These are phyloP conservation scores for Geotrichum fermentans DNA, from an alignment of 1,139 yeast species.

Conservation along the genomic window DNA sequence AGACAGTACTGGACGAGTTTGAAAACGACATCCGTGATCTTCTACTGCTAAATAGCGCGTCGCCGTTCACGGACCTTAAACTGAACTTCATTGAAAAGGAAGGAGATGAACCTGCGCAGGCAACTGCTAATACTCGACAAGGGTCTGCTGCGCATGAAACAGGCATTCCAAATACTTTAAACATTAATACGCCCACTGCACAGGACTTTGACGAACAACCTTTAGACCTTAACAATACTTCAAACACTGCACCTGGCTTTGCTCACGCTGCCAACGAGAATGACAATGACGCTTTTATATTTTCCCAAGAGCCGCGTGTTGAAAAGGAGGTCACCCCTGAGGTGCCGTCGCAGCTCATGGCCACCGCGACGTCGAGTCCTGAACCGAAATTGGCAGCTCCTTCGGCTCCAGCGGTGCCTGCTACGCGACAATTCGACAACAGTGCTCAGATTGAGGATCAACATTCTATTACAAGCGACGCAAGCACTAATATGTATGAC, in stretches of 20 bases:
- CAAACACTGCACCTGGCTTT: neutral
- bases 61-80: slow-evolving; percentile 12
- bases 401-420: slow-evolving; percentile 2
- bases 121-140: neutral
- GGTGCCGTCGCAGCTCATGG: neutral
- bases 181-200: neutral
- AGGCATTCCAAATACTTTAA: neutral
- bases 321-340: neutral
- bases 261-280: neutral
- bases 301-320: neutral
- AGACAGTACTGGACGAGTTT: slow-evolving; percentile 24
- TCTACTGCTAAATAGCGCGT: slow-evolving; percentile 18
- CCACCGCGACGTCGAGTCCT: slow-evolving; percentile 5
- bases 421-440: slow-evolving; percentile 3
- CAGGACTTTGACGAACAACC: neutral
- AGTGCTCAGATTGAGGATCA: neutral
- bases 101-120: neutral
- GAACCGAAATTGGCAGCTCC: neutral
- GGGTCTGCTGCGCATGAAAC: neutral
- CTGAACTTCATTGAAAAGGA: slow-evolving; percentile 1
- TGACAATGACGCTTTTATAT: neutral
- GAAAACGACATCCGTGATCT: slow-evolving; percentile 25
- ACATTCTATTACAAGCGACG: neutral
- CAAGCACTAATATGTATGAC: slow-evolving; percentile 54
- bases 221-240: neutral